phyloP scores from a whole-genome alignment of 129 eudicot species.

The carrot (Daucus carota) region DH1_v3.0 NC_030389.2:5349501-5350000 shows the following conservation, averaged over 20 bases:
- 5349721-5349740: background rate
- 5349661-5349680: background rate
- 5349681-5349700: background rate
- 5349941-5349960: constrained; percentile 1
- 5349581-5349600: background rate
- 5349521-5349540: background rate
- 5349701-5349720: background rate
- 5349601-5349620: background rate
- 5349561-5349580: background rate
- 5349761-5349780: background rate
- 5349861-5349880: constrained; percentile 95
- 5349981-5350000: background rate
- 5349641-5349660: background rate
- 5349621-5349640: background rate
- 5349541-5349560: background rate
- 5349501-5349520: background rate
- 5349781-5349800: background rate
- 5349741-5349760: background rate
- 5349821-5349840: background rate
- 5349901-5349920: constrained; percentile 67
- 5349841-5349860: constrained; percentile 79
- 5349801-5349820: background rate
- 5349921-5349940: constrained; percentile 35
- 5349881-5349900: constrained; percentile 91
- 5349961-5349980: background rate